These are phyloP conservation scores for Globisporangium nunn DNA, from an alignment of 352 stramenopile genomes.

Conservation along the genomic window DNA sequence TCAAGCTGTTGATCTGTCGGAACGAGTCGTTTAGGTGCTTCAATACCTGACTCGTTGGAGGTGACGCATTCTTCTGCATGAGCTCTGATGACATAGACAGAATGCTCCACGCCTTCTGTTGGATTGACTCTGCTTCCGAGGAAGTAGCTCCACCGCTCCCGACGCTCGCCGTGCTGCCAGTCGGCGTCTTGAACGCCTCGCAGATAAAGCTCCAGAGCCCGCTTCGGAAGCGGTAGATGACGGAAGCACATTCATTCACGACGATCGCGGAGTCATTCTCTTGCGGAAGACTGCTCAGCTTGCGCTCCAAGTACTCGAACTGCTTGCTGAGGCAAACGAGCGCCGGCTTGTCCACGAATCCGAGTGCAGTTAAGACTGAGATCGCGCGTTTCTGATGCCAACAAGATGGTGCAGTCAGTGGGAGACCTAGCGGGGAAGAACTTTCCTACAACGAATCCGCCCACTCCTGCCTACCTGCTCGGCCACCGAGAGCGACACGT, in stretches of 20 bases:
- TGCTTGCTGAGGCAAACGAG: slow-evolving; percentile 67
- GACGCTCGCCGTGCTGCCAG: slow-evolving; percentile 12
- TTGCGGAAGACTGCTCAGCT: slow-evolving; percentile 27
- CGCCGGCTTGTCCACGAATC: slow-evolving; percentile 53
- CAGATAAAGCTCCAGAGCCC: slow-evolving; percentile 71
- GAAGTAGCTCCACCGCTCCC: slow-evolving; percentile 37
- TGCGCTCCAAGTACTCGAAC: slow-evolving; percentile 52
- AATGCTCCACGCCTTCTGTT: slow-evolving; percentile 53
- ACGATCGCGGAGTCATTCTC: slow-evolving; percentile 21
- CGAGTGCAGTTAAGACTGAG: slow-evolving; percentile 44
- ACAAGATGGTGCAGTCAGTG: not conserved
- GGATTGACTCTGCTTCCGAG: slow-evolving; percentile 54
- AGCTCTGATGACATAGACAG: slow-evolving; percentile 39
- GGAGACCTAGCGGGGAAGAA: not conserved
- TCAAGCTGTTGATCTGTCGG: slow-evolving; percentile 53
- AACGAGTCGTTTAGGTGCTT: slow-evolving; percentile 62
- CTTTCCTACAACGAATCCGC: not conserved
- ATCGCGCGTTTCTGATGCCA: slow-evolving; percentile 45
- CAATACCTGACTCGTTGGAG: slow-evolving; percentile 29
- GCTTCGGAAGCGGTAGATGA: slow-evolving; percentile 59
- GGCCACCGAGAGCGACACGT: slow-evolving; percentile 43
- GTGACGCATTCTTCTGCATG: slow-evolving; percentile 40
- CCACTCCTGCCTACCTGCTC: slow-evolving; percentile 32
- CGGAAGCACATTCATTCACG: slow-evolving; percentile 44
- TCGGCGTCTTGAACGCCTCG: slow-evolving; percentile 57